Evolutionary conservation across 805 yeast species (phyloP).

Genomic region (Saturnispora bothae): DNA sequence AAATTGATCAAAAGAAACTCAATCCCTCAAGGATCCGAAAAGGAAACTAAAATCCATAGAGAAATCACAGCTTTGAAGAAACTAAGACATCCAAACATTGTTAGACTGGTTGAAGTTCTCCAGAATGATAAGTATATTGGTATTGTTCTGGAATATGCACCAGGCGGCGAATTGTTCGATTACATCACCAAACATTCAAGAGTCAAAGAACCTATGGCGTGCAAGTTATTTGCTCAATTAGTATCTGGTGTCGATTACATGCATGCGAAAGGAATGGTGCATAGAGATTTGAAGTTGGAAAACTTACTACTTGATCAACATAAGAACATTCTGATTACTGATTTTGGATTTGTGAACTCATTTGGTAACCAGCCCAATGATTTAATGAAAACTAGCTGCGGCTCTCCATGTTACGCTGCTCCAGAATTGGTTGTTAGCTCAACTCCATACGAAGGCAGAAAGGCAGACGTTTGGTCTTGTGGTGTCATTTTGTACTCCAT

Average conservation of each 20-base stretch:
- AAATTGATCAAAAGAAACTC: slow-evolving; percentile 83
- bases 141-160: slow-evolving; percentile 90
- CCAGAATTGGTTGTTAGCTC: slow-evolving; percentile 89
- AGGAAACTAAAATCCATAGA: slow-evolving; percentile 81
- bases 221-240: slow-evolving; percentile 82
- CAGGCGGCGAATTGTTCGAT: slow-evolving; percentile 95
- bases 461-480: slow-evolving; percentile 95
- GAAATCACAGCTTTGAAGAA: slow-evolving; percentile 86
- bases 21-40: slow-evolving; percentile 75
- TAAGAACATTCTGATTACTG: slow-evolving; percentile 77
- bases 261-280: slow-evolving; percentile 73
- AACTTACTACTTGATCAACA: slow-evolving; percentile 73
- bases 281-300: slow-evolving; percentile 68
- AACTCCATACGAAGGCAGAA: slow-evolving; percentile 80
- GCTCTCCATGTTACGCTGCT: slow-evolving; percentile 98
- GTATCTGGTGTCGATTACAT: slow-evolving; percentile 88
- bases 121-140: slow-evolving; percentile 94
- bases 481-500: slow-evolving; percentile 94
- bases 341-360: slow-evolving; percentile 92
- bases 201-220: slow-evolving; percentile 78
- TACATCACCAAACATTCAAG: slow-evolving; percentile 79
- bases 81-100: slow-evolving; percentile 88
- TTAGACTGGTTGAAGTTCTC: slow-evolving; percentile 80
- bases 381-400: slow-evolving; percentile 89
- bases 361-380: slow-evolving; percentile 49